Conservation (phyloP, 2,329 filamentous ascomycete genomes). For the Colletotrichum sojae region DNA sequence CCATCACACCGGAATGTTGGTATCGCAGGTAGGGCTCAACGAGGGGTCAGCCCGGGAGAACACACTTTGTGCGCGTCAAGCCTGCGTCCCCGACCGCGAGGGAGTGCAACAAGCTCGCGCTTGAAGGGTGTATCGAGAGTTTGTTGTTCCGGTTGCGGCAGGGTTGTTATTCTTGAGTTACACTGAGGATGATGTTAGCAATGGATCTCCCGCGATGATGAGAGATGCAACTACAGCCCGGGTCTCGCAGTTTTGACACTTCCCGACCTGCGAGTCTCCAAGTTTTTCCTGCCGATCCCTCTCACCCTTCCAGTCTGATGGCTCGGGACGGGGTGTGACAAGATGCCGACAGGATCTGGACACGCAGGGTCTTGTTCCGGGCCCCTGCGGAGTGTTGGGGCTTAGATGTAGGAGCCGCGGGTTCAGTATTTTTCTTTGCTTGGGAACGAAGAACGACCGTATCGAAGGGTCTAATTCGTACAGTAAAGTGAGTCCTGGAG, state of each 20-base stretch:
- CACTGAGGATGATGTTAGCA: background rate
- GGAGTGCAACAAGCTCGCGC: background rate
- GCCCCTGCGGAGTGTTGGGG: constrained; percentile 12
- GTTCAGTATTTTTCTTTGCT: no score
- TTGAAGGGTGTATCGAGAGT: no score
- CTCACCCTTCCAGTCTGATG: background rate
- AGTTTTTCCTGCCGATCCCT: background rate
- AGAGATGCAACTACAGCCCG: background rate
- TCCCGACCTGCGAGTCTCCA: constrained; percentile 4
- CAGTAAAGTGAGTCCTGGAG: no score
- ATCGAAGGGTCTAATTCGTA: no score
- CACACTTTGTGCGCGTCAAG: background rate
- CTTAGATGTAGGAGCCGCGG: background rate
- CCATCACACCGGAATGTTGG: no score
- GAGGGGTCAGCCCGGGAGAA: constrained; percentile 5
- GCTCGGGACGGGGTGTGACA: constrained; percentile 16
- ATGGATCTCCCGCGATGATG: background rate
- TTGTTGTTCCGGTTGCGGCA: no score
- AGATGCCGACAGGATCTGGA: constrained; percentile 25
- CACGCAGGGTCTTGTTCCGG: constrained; percentile 28
- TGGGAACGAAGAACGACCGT: no score
- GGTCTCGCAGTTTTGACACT: constrained; percentile 6
- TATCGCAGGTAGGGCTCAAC: constrained; percentile 1
- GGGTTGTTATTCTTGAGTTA: no score
- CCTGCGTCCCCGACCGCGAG: background rate